These are phyloP conservation scores for Haematococcus sp. DNA, from an alignment of 139 green algal genomes.

Conservation along the genomic window DNA sequence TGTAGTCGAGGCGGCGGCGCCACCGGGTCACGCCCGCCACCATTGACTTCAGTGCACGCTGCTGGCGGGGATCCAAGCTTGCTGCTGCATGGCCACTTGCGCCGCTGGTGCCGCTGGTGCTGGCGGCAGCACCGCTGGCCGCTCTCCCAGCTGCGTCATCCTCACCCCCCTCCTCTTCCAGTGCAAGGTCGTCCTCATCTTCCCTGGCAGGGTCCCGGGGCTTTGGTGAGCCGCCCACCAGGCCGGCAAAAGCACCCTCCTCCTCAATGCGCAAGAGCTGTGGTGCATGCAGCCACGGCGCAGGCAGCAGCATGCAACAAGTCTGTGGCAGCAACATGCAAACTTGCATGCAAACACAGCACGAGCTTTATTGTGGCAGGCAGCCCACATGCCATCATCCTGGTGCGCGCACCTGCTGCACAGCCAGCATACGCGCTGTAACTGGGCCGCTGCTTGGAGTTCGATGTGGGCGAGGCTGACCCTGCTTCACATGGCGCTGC, in stretches of 20 bases:
- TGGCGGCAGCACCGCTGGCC: not conserved
- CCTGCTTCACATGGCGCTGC: too few relatives aligned
- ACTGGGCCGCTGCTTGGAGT: too few relatives aligned
- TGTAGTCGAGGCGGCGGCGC: slow-evolving; percentile 50
- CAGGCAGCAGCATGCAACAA: too few relatives aligned
- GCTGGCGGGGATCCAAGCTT: not conserved
- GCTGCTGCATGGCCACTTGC: not conserved
- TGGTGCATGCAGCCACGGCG: not conserved
- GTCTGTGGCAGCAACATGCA: too few relatives aligned
- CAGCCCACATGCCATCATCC: too few relatives aligned
- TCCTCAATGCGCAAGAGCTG: slow-evolving; percentile 62
- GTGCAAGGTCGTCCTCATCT: not conserved
- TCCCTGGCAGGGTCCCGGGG: not conserved
- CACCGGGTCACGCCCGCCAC: slow-evolving; percentile 54
- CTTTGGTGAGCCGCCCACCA: slow-evolving; percentile 35
- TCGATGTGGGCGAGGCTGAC: too few relatives aligned
- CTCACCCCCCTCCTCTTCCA: slow-evolving; percentile 28
- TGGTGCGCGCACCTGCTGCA: too few relatives aligned
- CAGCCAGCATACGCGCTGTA: too few relatives aligned
- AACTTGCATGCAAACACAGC: too few relatives aligned
- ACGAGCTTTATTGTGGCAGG: too few relatives aligned
- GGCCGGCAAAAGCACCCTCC: slow-evolving; percentile 45
- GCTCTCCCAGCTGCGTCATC: not conserved
- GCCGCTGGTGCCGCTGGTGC: not conserved
- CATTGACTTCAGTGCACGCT: slow-evolving; percentile 44